Evolutionary conservation across 805 yeast genomes (phyloP).

Genomic region (Metschnikowia lochheadii): DNA sequence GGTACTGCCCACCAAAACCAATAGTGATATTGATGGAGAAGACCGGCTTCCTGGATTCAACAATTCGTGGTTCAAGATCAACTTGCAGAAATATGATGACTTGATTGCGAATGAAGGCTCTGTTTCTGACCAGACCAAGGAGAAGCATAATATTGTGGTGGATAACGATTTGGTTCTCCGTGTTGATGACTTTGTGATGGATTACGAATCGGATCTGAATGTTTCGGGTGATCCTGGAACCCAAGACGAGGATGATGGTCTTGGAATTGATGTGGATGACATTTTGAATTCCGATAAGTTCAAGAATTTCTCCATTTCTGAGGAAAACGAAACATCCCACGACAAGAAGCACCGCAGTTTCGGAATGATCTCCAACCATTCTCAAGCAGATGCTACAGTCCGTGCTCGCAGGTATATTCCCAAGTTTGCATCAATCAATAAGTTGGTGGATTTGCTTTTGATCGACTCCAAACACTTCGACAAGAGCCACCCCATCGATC

Average conservation of each 20-base stretch:
- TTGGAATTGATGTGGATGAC: conserved; percentile 43
- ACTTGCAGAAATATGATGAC: conserved; percentile 34
- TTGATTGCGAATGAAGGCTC: conserved; percentile 7
- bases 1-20: background rate
- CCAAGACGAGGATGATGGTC: conserved; percentile 27
- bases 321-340: conserved; percentile 14
- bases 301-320: conserved; percentile 22
- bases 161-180: conserved; percentile 14
- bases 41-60: conserved; percentile 34
- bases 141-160: conserved; percentile 24
- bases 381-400: background rate
- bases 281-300: conserved; percentile 39
- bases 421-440: conserved; percentile 61
- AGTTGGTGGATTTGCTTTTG: conserved; percentile 74
- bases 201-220: background rate
- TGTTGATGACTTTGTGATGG: conserved; percentile 21
- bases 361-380: conserved; percentile 18
- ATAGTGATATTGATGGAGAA: conserved; percentile 16
- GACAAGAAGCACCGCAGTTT: conserved; percentile 18
- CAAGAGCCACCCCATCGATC: conserved; percentile 30
- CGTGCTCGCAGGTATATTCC: conserved; percentile 25
- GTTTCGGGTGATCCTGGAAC: background rate
- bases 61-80: conserved; percentile 31
- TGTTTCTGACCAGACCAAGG: background rate
- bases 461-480: conserved; percentile 61